Base-by-base conservation (phyloP, 768 basidiomycete species). In the Agrocybe chaxingu region DNA sequence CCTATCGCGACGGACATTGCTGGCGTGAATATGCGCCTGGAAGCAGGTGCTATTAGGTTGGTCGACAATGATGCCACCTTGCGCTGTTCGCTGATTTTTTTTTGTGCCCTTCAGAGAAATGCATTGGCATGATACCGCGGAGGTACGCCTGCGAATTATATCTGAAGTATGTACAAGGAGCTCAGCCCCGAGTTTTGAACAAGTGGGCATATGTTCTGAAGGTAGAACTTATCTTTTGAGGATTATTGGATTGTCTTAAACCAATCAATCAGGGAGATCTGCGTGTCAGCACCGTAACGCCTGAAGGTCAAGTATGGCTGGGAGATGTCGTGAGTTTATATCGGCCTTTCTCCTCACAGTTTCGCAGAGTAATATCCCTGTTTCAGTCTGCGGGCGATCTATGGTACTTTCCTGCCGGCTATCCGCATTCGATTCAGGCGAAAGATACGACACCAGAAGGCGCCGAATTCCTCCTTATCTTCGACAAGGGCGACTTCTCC, bases 361-460 rank as follows among this genome's bases (percentile, higher is more conserved):
- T 11, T n/a, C 38, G 3, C 8, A 47, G 18, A 41, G 39, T 38
- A 29, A 18, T 37, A 19, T 12, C 46, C 47, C 34, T 48, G 42
- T 18, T 31, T 29, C 6, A 64, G 65, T 50, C 53, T 18, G 53
- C 61, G 29, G 65, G 68, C 18, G 82, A 84, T 57, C 42, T 84
- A 0, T 84, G 82, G 82, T 84, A 74, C 52, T 82, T 82, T 63
- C 80, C 81, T 1, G 61, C 81, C 2, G 81, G 81, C 8, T 71
- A 66, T 40, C 80, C 83, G 0, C 83, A 84, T 56, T 74, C 78
- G 38, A 60, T 81, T 11, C 80, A 81, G 59, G 80, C 79, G 6
- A 79, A 73, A 52, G 73, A 74, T 31, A 73, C 70, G 1, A 67
- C 67, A 7, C 61, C 67, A 42, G 72, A 72, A 7, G 79, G 80